Evolutionary conservation across 148 eudicot genomes (phyloP), one percentile per base, ranked within the genome.

Genomic region (Suaeda aralocaspica): DNA sequence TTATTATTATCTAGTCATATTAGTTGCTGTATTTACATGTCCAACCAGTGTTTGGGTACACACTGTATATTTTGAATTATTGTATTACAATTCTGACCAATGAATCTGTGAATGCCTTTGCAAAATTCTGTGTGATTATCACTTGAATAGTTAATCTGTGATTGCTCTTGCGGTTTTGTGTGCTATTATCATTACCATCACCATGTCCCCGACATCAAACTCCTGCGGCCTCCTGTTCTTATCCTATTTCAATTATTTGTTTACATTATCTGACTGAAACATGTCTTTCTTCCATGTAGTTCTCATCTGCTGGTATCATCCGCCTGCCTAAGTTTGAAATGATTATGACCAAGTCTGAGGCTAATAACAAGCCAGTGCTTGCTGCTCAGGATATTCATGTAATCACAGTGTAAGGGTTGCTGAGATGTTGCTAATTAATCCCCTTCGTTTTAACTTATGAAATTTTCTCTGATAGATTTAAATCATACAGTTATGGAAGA

Each of bases 251-350:
- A 6, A 34, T 68, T 77, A 64, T 45, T 9, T 49, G 15, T 19
- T 30, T 71, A 28, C 45, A 21, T 41, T 25, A 10, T 55, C 42
- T 58, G 29, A 14, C 55, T 73, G 61, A 68, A 53, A 26, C 42
- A 21, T 31, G n/a, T 59, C 30, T 72, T 66, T 74, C 63, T 59
- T 72, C 64, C 59, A 29, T 73, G 66, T 78, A 95, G 99, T 86
- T 95, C 67, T 95, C 99, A 66, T 84, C 97, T 60, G 93, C 85
- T 55, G 99, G 97, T 52, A 82, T 88, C 25, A 79, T 95, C 70
- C 85, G 93, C 72, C 78, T 95, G 79, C 99, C 99, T 49, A 91
- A 77, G 83, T 95, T 95, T 82, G 96, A 91, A 74, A 91, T 95
- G 99, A 78, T 81, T 64, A 87, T 91, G 90, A 88, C 97, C 62